Evolutionary conservation across 2,329 filamentous ascomycete species (phyloP), one percentile per base, ranked within the genome.

Genomic region (Colletotrichum abscissum): DNA sequence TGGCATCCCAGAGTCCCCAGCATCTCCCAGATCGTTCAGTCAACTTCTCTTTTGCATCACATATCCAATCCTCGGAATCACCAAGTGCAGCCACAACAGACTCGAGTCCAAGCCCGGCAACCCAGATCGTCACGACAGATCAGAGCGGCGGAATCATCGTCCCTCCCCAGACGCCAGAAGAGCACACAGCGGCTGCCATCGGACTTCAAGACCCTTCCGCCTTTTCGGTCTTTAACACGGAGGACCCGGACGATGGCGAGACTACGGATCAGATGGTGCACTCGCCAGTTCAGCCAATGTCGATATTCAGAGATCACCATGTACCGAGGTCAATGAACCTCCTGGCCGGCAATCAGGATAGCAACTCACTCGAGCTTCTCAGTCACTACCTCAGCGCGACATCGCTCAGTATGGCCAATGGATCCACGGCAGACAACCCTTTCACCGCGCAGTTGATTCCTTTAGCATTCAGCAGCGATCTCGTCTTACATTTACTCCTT

Each of bases 341-440:
- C 9, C 52, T 75, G 1, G 67, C 74, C 6, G 64, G 69, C 11
- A 60, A 26, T 28, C 33, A 62, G 1, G 49, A 67, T 46, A 82
- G 83, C 30, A 54, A 79, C 77, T 86, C 79, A 69, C 83, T 83
- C 79, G 85, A 86, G 59, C 80, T 87, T 5, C 79, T 87, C 11
- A 83, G 82, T 67, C 86, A 86, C 76, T 87, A 87, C 73, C 74
- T 86, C 6, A 77, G 80, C 1, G 84, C 83, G 1, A 87, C 85
- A 0, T 82, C 84, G 19, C 82, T 83, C 56, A 86, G 84, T 63
- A 86, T 87, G 85, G 85, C 83, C 38, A 87, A 87, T 67, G 85
- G 84, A 0, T 85, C 85, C 1, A 86, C 85, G 0, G 80, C 82
- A 1, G 78, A 84, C 55, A 87, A 87, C 56, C 86, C 85, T 0